Percentiles rank a stretch among this genome's conserved stretches.
Evolutionary conservation across 164 flowering plant genomes (phyloP).

Genomic region (Annona cherimola): DNA sequence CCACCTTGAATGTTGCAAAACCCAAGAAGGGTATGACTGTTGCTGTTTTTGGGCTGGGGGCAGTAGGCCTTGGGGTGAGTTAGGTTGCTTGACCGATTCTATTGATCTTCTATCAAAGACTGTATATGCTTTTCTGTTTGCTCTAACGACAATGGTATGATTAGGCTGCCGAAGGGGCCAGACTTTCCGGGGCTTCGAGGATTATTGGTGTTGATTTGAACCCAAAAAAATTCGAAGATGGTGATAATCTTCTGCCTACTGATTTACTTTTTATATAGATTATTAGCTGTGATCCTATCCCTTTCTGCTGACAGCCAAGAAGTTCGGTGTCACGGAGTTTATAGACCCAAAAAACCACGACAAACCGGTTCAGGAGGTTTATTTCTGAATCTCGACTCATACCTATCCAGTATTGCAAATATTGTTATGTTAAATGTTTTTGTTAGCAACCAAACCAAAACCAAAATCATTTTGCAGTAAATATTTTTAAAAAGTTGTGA

Average conservation of each 20-base stretch:
- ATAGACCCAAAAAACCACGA: constrained; percentile 32
- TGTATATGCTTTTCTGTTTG: too few relatives aligned
- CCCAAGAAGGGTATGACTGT: constrained; percentile 55
- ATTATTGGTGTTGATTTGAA: constrained; percentile 31
- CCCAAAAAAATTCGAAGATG: constrained; percentile 28
- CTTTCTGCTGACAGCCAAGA: constrained; percentile 33
- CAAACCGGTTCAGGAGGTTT: constrained; percentile 42
- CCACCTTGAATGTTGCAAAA: constrained; percentile 77
- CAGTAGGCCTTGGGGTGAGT: constrained; percentile 80
- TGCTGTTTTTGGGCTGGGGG: constrained; percentile 77
- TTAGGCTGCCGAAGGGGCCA: constrained; percentile 37
- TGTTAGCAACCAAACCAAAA: not conserved
- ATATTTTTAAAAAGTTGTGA: not conserved
- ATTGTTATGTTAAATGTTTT: too few relatives aligned
- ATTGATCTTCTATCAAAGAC: not conserved
- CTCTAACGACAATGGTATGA: not conserved
- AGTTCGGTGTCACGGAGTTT: constrained; percentile 41
- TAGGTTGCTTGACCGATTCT: not conserved
- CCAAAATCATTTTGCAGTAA: not conserved
- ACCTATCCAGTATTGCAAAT: not conserved
- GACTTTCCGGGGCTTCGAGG: constrained; percentile 32
- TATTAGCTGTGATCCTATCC: not conserved
- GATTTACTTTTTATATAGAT: not conserved
- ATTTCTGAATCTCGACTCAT: not conserved
- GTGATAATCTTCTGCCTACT: constrained; percentile 1